Conservation (phyloP, 352 stramenopile species). For the Pythium periplocum region DNA sequence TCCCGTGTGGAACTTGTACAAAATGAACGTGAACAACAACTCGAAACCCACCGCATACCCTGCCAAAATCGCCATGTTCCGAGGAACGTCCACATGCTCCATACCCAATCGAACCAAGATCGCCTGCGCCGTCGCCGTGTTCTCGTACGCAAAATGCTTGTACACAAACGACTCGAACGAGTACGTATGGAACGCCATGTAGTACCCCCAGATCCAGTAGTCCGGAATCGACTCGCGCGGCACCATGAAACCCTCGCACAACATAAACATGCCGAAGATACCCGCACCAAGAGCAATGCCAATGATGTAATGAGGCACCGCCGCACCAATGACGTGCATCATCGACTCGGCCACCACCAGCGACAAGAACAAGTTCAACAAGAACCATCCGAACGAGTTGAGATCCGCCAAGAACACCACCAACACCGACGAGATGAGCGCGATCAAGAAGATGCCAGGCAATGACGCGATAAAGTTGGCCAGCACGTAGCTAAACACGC, state of each 20-base stretch:
- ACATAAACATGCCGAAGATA: conserved; percentile 49
- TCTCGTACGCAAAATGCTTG: conserved; percentile 30
- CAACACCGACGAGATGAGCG: conserved; percentile 25
- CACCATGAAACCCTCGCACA: conserved; percentile 49
- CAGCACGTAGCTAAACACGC: conserved; percentile 44
- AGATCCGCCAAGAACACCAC: conserved; percentile 27
- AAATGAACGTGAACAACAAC: conserved; percentile 34
- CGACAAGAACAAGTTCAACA: conserved; percentile 43
- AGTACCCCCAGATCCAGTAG: conserved; percentile 49
- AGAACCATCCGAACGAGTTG: conserved; percentile 29
- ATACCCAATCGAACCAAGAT: conserved; percentile 23
- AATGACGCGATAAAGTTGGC: conserved; percentile 43
- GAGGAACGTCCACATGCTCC: conserved; percentile 19
- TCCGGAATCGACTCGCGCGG: conserved; percentile 27
- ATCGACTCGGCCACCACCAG: conserved; percentile 43
- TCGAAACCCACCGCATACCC: conserved; percentile 23
- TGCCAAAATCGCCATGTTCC: conserved; percentile 27
- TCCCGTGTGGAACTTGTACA: conserved; percentile 59
- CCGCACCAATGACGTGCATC: conserved; percentile 36
- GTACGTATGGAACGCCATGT: conserved; percentile 58
- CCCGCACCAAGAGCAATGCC: conserved; percentile 46
- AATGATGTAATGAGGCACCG: conserved; percentile 54
- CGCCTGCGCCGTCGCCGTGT: neutral
- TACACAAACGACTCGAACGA: conserved; percentile 48
- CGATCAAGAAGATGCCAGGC: conserved; percentile 40